Evolutionary conservation across 768 basidiomycete species (phyloP).

Genomic region (Trametes gibbosa): DNA sequence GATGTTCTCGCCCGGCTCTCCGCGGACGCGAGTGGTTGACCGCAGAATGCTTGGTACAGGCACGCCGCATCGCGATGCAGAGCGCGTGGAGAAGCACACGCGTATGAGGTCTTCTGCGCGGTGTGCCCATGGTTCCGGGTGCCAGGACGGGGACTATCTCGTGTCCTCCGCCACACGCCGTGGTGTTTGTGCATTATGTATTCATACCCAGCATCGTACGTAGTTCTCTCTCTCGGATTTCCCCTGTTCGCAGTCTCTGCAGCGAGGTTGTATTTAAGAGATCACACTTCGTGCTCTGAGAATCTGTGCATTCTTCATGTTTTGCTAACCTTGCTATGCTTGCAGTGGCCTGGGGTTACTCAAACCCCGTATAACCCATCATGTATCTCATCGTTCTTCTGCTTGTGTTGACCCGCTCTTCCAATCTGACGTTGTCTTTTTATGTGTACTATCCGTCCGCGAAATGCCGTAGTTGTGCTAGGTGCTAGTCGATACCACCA

Average conservation of each 20-base stretch:
- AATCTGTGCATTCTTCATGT: not conserved
- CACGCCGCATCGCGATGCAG: slow-evolving; percentile 83
- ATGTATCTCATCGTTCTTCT: not conserved
- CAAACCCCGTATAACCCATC: not conserved
- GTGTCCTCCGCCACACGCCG: not conserved
- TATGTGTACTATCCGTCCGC: not conserved
- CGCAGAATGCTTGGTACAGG: slow-evolving; percentile 40
- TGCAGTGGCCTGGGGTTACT: not conserved
- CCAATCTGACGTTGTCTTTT: not conserved
- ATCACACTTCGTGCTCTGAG: not conserved
- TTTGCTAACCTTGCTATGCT: not conserved
- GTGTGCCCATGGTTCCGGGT: not conserved
- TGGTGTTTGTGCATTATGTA: not conserved
- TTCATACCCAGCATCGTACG: slow-evolving; percentile 7
- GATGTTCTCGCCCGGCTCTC: not conserved
- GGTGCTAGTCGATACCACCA: slow-evolving; percentile 9
- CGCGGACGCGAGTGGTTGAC: not conserved
- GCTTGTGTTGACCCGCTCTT: slow-evolving; percentile 1
- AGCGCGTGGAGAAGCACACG: slow-evolving; percentile 81
- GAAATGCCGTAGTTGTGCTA: not conserved
- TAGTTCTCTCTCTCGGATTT: not conserved
- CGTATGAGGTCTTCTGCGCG: slow-evolving; percentile 35
- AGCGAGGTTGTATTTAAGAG: no score
- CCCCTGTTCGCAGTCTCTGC: not conserved
- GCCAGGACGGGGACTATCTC: not conserved